Evolutionary conservation across 2,329 filamentous ascomycete species (phyloP), one percentile per base, ranked within the genome.

Genomic region (Fusarium torulosum): DNA sequence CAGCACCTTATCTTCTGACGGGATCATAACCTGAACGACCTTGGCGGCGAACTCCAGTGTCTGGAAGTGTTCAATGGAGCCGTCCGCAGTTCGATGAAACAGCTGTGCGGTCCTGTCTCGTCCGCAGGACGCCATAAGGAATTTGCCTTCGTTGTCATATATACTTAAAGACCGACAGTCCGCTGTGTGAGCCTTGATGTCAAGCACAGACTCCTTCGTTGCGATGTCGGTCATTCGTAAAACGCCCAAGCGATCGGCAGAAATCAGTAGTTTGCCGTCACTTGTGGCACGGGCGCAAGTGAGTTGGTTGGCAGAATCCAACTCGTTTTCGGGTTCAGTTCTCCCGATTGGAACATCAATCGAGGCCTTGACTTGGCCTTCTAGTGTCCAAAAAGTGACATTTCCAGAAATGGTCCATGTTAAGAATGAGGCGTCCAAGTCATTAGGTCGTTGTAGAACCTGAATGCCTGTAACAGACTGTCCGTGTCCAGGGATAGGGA

Each of bases 61-160:
- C 77, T 99, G 96, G 51, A 97, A 87, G 58, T 97, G 86, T 59
- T 91, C 87, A 77, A 96, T 91, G 4, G 79, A 79, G 4, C 88
- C 85, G 14, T 79, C 82, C 2, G 80, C 79, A 23, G 84, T 83
- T 25, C 84, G 83, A 62, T 87, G 84, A 75, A 97, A 98, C n/a
- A 99, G 81, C 76, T 99, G 96, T 1, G 95, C 88, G n/a, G 91
- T 97, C 50, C 96, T 90, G 78, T 99, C 96, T 68, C 96, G 87
- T 35, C 93, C 92, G 75, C 91, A 94, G 13, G 90, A 94, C 19
- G 92, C 95, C 70, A 98, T 84, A 44, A 97, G 82, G 35, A 88
- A 85, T 45, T 81, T 84, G 2, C 85, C 82, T 1, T 85, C 83
- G 43, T 84, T 84, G 70, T 92, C 87, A 72, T 89, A 88, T 6